Base-by-base conservation (phyloP, 805 yeast species). In the Metahyphopichia silvanorum region DNA sequence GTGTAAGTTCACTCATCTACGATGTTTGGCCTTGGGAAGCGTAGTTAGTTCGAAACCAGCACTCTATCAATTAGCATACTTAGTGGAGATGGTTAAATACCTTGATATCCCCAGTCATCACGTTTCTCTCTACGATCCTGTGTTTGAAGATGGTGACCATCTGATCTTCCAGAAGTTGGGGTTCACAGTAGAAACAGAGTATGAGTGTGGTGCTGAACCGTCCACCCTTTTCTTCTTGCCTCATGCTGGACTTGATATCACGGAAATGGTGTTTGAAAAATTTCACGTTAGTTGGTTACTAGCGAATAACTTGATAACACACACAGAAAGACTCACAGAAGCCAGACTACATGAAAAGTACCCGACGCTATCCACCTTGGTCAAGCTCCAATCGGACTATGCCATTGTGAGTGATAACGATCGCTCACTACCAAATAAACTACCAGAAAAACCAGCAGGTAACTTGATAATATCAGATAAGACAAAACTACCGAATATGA, bases 11-110 rank as follows among this genome's bases (percentile, higher is more conserved):
- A 35, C 43, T 4, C 43, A 37, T 17, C 67, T 85, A 39, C 61
- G 87, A 44, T 84, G 91, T 46, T 54, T 85, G 19, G 94, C 91
- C 0, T 58, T 85, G 14, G 95, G 94, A 0, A 67, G 78, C 4
- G 83, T 86, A 4, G 54, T 72, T 10, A 72, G 71, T 5, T 80
- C 76, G 33, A 52, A 47, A n/a, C 72, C 74, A 16, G 82, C 91
- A 2, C 57, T 76, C 25, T 82, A 71, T 51, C 95, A 85, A 54
- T 49, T 83, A 7, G 88, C 87, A 1, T 53, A 77, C 29, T 49
- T 83, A 16, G 34, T 60, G n/a, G 63, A 70, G 13, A 25, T 83
- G 2, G 51, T 53, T 1, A 56, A 56, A 2, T 17, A 34, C 4
- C 38, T 46, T 3, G 38, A 42, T 5, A 37, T 53, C 8, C 27